Conservation (phyloP, 1,284 basidiomycete species). For the Boletus coffeatus region DNA sequence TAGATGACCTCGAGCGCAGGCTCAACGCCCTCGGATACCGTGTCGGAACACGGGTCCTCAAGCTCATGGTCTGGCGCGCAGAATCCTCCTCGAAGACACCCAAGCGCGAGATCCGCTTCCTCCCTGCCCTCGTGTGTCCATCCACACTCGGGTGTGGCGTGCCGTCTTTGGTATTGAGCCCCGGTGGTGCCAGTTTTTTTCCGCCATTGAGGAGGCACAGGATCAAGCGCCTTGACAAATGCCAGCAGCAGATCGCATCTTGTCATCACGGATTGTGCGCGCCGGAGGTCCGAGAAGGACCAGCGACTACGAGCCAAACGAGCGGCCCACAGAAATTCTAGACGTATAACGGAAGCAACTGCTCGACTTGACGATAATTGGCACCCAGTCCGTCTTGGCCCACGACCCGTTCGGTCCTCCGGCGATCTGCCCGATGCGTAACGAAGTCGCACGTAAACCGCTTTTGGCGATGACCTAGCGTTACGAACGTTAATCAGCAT, state of each 20-base stretch:
- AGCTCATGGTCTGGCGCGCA: constrained; percentile 69
- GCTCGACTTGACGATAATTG: constrained; percentile 21
- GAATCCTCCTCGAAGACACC: constrained; percentile 74
- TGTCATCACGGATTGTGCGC: too few species aligned
- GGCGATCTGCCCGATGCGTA: constrained; percentile 31
- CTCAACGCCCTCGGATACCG: constrained; percentile 89
- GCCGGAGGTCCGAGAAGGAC: too few species aligned
- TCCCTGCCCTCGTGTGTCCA: constrained; percentile 89
- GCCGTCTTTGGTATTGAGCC: constrained; percentile 74
- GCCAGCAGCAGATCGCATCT: too few species aligned
- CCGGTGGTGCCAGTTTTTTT: too few species aligned
- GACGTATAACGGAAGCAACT: too few species aligned
- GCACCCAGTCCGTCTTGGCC: constrained; percentile 30
- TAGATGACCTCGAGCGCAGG: constrained; percentile 89
- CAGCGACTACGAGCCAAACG: too few species aligned
- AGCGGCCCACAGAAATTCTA: too few species aligned
- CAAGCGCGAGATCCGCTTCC: constrained; percentile 82
- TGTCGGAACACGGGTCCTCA: constrained; percentile 77
- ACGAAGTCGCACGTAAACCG: constrained; percentile 20
- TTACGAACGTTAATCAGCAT: not conserved
- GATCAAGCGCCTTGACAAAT: too few species aligned
- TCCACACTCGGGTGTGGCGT: constrained; percentile 92
- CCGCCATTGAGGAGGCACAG: too few species aligned
- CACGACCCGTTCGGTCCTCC: constrained; percentile 28
- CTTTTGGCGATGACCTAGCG: constrained; percentile 22